Evolutionary conservation across 192 early-diverging fungal genomes (phyloP).

Genomic region (Umbelopsis ramanniana): DNA sequence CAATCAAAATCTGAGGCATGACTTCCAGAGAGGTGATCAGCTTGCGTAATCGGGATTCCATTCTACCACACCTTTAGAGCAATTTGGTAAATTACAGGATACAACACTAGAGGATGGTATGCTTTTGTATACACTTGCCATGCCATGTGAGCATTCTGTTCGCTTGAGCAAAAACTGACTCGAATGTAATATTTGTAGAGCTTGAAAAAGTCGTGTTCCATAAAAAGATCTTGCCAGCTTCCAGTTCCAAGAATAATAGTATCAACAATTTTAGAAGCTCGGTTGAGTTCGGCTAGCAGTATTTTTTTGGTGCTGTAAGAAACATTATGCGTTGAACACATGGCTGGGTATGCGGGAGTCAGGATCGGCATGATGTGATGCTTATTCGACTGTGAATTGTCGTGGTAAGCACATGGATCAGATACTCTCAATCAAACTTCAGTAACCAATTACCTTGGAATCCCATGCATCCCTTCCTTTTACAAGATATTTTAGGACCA

Average conservation of each 20-base stretch:
- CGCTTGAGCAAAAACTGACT: conserved; percentile 29
- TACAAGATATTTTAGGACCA: conserved; percentile 62
- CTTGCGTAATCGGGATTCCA: conserved; percentile 79
- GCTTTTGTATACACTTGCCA: conserved; percentile 4
- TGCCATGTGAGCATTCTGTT: conserved; percentile 4
- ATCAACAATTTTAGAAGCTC: conserved; percentile 30
- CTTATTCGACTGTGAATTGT: conserved; percentile 37
- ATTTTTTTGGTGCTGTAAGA: conserved; percentile 57
- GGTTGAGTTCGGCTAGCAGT: conserved; percentile 46
- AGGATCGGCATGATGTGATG: conserved; percentile 72
- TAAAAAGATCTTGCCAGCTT: conserved; percentile 36
- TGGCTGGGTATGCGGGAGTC: conserved; percentile 72
- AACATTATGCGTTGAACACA: conserved; percentile 78
- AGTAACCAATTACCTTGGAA: conserved; percentile 34
- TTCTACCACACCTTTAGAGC: conserved; percentile 63
- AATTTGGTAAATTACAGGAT: background rate
- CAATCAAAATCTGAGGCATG: conserved; percentile 57
- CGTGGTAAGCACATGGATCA: too few species aligned
- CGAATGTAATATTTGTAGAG: conserved; percentile 38
- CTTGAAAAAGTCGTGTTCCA: conserved; percentile 29
- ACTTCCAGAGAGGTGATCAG: conserved; percentile 69
- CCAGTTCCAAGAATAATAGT: conserved; percentile 31
- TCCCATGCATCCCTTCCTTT: conserved; percentile 74
- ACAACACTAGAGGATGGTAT: background rate
- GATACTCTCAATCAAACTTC: conserved; percentile 29